Base-by-base conservation (phyloP, 345 rosid species). In the Aegle marmelos region DNA sequence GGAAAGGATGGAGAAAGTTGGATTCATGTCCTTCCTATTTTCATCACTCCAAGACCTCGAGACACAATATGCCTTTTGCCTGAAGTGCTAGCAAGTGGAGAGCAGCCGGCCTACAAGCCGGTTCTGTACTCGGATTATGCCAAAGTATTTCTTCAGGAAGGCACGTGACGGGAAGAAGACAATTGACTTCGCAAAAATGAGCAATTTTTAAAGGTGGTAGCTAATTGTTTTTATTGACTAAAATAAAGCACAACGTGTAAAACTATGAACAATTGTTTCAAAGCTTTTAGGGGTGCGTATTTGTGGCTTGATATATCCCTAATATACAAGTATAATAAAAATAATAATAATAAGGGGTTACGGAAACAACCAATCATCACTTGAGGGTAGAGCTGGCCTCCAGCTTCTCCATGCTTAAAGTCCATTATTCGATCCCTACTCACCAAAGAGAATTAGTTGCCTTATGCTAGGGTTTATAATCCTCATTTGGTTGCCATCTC, bases 141-240 rank as follows among this genome's bases (percentile, higher is more conserved):
- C 17, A 83, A 83, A 63, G 77, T 83, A 83, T 74, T 77, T 80
- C 70, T 83, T 77, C 78, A 77, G 25, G 74, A 80, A 80, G 68
- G 79, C 81, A n/a, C 83, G 80, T 48, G 83, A 83, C 33, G 86
- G 86, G 5, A 83, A 83, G 79, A 74, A 74, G 16, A 80, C 79
- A 0, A 48, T 83, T 22, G 86, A 64, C 6, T 83, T 77, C 58
- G 83, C 81, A 8, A 81, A 76, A 11, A 61, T 76, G 2, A 27
- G 10, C 13, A 22, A 16, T 4, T 31, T 9, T 6, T n/a, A 66
- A 66, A 6, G 16, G 0, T 13, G 13, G 2, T 41, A 16, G 28
- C 17, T 68, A 25, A 5, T 70, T 28, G 56, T 68, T 68, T 78
- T 58, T 9, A 64, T 25, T 27, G 65, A 61, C 28, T 8, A 61